phyloP scores from a whole-genome alignment of 148 eudicot species.

The Limonium bicolor region DNA sequence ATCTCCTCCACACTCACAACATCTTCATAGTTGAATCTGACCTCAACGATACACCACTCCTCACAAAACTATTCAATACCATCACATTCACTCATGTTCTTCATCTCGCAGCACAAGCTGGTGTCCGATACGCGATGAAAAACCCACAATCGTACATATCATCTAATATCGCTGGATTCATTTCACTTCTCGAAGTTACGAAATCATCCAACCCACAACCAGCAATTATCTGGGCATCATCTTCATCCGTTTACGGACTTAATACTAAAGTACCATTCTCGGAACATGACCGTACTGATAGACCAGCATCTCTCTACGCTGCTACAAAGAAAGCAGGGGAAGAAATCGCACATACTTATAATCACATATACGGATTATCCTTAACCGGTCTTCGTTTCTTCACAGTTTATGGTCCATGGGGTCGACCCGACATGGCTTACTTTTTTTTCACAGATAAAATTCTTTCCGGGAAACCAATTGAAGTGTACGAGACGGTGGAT shows the following conservation, averaged over 20 bases:
- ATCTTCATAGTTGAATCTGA: conserved; percentile 48
- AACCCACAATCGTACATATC: conserved; percentile 57
- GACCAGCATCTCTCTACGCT: conserved; percentile 66
- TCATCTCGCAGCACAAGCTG: conserved; percentile 76
- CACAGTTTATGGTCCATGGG: conserved; percentile 84
- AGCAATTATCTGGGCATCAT: conserved; percentile 67
- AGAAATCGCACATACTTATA: conserved; percentile 56
- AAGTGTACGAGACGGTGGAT: conserved; percentile 48
- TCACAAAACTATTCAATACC: conserved; percentile 34
- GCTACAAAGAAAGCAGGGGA: conserved; percentile 80
- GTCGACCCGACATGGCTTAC: conserved; percentile 82
- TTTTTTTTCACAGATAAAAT: conserved; percentile 53
- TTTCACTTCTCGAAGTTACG: conserved; percentile 41
- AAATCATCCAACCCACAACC: conserved; percentile 53
- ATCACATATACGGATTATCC: conserved; percentile 64
- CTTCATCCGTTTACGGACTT: conserved; percentile 77
- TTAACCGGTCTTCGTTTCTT: conserved; percentile 61
- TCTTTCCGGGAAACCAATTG: conserved; percentile 51
- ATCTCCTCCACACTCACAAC: conserved; percentile 10
- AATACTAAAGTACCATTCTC: conserved; percentile 56
- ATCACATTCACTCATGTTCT: conserved; percentile 57
- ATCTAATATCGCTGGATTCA: conserved; percentile 61
- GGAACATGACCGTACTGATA: conserved; percentile 55
- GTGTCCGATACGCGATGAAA: conserved; percentile 65
- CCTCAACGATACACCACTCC: conserved; percentile 29